Conservation (phyloP, 208 protist species). For the Blechomonas ayalai region DNA sequence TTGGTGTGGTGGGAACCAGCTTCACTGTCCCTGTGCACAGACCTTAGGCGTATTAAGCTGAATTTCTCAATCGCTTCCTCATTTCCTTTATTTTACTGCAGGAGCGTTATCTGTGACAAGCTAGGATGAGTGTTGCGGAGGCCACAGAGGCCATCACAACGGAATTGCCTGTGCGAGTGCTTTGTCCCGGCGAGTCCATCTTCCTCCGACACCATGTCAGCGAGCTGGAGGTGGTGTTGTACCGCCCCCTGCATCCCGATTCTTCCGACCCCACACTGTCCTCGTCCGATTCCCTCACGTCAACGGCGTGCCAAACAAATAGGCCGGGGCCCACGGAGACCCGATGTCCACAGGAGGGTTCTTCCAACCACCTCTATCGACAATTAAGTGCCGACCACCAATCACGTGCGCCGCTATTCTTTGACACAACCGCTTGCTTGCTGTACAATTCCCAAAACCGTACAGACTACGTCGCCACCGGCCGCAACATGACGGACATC, state of each 20-base stretch:
- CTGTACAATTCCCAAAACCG: conserved; percentile 44
- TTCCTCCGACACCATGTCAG: conserved; percentile 34
- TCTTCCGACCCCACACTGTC: conserved; percentile 1
- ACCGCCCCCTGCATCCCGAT: conserved; percentile 41
- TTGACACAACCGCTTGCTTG: conserved; percentile 71
- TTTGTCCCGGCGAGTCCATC: conserved; percentile 53
- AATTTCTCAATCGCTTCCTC: neutral
- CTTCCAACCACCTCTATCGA: conserved; percentile 17
- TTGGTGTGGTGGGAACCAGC: no score
- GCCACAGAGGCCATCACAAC: neutral
- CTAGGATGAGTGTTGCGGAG: neutral
- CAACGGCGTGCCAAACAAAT: no score
- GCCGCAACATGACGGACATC: conserved; percentile 42
- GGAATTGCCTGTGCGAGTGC: conserved; percentile 15
- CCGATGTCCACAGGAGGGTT: no score
- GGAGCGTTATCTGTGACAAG: neutral
- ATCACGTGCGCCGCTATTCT: conserved; percentile 56
- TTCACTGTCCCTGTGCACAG: no score
- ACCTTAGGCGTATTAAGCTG: no score
- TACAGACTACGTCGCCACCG: conserved; percentile 68
- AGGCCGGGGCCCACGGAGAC: no score
- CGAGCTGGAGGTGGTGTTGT: conserved; percentile 76
- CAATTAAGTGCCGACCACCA: no score
- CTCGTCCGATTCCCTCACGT: neutral
- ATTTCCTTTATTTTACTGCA: conserved; percentile 7